phyloP scores from a whole-genome alignment of 352 stramenopile species.

The Lagenidium giganteum region DNA sequence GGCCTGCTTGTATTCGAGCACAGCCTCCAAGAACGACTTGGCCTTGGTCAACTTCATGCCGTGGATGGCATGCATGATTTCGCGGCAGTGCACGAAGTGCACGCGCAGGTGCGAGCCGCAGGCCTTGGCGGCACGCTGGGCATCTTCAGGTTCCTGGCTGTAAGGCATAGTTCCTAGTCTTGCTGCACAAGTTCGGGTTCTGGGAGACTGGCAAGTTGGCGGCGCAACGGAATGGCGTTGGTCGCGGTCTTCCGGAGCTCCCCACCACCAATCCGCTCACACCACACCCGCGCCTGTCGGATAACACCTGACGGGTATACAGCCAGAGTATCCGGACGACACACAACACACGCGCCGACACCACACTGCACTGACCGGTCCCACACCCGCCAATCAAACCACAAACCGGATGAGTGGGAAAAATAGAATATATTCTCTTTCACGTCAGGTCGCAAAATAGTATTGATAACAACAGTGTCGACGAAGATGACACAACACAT shows the following conservation, averaged over 20 bases:
- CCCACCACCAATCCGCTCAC: background rate
- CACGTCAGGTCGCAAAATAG: too few species aligned
- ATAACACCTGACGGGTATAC: constrained; percentile 13
- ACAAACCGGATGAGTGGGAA: too few species aligned
- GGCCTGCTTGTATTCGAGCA: constrained; percentile 95
- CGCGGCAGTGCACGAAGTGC: constrained; percentile 99
- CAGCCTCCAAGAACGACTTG: constrained; percentile 92
- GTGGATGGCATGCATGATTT: constrained; percentile 96
- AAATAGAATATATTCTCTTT: too few species aligned
- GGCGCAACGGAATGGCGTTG: too few species aligned
- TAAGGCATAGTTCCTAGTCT: constrained; percentile 74
- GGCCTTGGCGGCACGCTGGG: constrained; percentile 85
- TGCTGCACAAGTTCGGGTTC: constrained; percentile 75
- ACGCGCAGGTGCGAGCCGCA: constrained; percentile 94
- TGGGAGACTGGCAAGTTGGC: constrained; percentile 30
- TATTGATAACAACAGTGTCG: too few species aligned
- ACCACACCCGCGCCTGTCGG: constrained; percentile 9
- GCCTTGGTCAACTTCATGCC: constrained; percentile 93
- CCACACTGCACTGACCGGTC: too few species aligned
- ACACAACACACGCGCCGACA: too few species aligned
- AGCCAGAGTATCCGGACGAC: too few species aligned
- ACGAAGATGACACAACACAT: too few species aligned
- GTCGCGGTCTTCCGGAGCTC: background rate
- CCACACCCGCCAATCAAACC: too few species aligned
- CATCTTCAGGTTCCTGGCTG: constrained; percentile 83